Conservation (phyloP, 495 filamentous ascomycete species). For the Penicillium pancosmium region DNA sequence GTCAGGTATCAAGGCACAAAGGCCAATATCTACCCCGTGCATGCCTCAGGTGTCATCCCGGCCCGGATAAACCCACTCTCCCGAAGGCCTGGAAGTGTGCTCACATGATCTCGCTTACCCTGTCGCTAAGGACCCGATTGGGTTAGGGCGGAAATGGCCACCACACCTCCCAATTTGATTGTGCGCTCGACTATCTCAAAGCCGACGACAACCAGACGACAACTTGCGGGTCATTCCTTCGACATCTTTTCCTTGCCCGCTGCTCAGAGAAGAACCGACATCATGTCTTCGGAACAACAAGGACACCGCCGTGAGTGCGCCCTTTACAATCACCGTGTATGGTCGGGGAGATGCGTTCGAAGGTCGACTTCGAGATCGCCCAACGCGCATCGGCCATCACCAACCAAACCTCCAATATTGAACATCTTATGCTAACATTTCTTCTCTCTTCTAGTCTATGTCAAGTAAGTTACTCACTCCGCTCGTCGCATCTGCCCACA, state of each 20-base stretch:
- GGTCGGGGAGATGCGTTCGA: conserved; percentile 7
- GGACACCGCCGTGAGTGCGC: conserved; percentile 79
- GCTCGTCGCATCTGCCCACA: conserved; percentile 30
- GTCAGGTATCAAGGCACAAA: not conserved
- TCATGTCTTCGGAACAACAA: conserved; percentile 81
- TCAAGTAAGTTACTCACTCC: conserved; percentile 71
- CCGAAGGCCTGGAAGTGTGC: conserved; percentile 11
- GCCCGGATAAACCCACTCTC: conserved; percentile 22
- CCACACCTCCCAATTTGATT: conserved; percentile 51
- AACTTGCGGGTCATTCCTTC: conserved; percentile 54
- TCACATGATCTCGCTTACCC: conserved; percentile 50
- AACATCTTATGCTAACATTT: conserved; percentile 38
- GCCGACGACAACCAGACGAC: conserved; percentile 54
- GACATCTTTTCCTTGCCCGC: conserved; percentile 53
- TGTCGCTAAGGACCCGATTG: conserved; percentile 45
- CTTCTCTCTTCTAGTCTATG: conserved; percentile 68
- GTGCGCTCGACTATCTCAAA: conserved; percentile 49
- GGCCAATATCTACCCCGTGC: not conserved
- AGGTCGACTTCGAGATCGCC: conserved; percentile 1
- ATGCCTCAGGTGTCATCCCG: not conserved
- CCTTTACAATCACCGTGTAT: conserved; percentile 13
- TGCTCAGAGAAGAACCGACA: conserved; percentile 57
- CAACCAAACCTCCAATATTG: conserved; percentile 15
- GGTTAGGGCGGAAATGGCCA: conserved; percentile 43
- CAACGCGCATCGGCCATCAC: conserved; percentile 21